phyloP scores from a whole-genome alignment of 2,329 filamentous ascomycete species.

The Calonectria pauciramosa region DNA sequence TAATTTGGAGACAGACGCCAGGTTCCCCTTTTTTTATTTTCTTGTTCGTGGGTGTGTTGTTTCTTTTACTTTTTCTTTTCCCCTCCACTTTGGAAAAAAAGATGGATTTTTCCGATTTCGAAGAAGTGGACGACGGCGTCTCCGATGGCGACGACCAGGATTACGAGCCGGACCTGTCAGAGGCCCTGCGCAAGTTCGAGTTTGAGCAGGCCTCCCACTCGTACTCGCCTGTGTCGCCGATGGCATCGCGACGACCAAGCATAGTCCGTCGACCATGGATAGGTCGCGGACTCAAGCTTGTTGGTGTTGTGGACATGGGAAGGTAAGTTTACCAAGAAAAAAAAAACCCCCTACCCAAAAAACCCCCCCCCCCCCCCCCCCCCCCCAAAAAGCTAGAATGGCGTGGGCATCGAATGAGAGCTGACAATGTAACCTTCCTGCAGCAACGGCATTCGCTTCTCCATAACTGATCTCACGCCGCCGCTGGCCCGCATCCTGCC shows the following conservation, averaged over 20 bases:
- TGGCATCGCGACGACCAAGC: conserved; percentile 17
- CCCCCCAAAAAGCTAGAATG: not conserved
- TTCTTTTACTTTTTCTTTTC: not conserved
- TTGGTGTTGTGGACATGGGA: conserved; percentile 56
- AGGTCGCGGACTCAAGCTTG: conserved; percentile 46
- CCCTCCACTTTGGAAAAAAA: not conserved
- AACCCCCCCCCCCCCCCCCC: too few species aligned
- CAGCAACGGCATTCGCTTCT: conserved; percentile 81
- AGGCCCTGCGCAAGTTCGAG: conserved; percentile 2
- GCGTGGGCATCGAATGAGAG: conserved; percentile 17
- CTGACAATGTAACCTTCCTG: not conserved
- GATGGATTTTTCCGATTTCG: conserved; percentile 45
- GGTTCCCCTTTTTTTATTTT: not conserved
- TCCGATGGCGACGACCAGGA: conserved; percentile 36
- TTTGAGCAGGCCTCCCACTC: conserved; percentile 5
- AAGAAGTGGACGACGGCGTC: conserved; percentile 42
- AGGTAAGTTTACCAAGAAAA: conserved; percentile 49
- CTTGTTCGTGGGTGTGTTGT: not conserved
- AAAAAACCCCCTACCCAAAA: not conserved
- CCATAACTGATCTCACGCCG: conserved; percentile 62
- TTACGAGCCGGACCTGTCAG: conserved; percentile 27
- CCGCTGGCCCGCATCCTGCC: conserved; percentile 73
- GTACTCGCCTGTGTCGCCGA: conserved; percentile 7
- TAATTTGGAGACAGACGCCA: not conserved
- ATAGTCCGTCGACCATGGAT: conserved; percentile 47